Base-by-base conservation (phyloP, 2,329 filamentous ascomycete species). In the Nigrospora oryzae region DNA sequence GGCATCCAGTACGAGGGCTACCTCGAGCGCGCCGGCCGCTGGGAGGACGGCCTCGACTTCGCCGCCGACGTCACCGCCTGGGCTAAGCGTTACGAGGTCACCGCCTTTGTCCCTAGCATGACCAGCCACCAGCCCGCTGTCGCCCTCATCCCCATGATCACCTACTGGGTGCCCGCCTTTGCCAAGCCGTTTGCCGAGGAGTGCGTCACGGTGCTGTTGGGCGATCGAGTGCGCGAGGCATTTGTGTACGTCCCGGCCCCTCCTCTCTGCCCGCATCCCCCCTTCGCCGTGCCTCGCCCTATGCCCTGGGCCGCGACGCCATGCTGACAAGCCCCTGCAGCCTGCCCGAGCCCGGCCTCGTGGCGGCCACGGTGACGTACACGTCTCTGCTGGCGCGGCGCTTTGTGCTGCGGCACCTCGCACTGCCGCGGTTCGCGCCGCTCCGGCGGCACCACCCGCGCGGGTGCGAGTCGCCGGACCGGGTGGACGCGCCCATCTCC, bases 201-300 rank as follows among this genome's bases (percentile, higher is more conserved):
- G 40, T 63, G 75, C 28, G 66, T 83, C 8, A 69, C 71, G 32
- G 74, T 77, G 11, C 62, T 86, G 43, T 77, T 89, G 74, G 81
- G 81, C 19, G 74, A 81, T 19, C 71, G 77, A 12, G 63, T 87
- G 40, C 69, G 84, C 14, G 71, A 70, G 41, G 79, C 83, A 0
- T 87, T 89, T 70, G 63, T 77, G 79, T 83, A 63, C 59, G 72
- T 58, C 14, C 44, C 3, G 5, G 10, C 23, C 23, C 8, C 23
- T 28, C 7, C n/a, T 35, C 19, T 4, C 19, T 23, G 4, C 19
- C 19, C 19, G 6, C 6, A 23, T n/a, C 11, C 16, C 31, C 28
- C 16, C 36, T 37, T 38, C 32, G 5, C 32, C 28, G 17, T 38
- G 23, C 37, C 10, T 38, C 37, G n/a, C 7, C 4, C 13, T 2